Conservation (phyloP, 345 rosid species). For the Dimocarpus longan region DNA sequence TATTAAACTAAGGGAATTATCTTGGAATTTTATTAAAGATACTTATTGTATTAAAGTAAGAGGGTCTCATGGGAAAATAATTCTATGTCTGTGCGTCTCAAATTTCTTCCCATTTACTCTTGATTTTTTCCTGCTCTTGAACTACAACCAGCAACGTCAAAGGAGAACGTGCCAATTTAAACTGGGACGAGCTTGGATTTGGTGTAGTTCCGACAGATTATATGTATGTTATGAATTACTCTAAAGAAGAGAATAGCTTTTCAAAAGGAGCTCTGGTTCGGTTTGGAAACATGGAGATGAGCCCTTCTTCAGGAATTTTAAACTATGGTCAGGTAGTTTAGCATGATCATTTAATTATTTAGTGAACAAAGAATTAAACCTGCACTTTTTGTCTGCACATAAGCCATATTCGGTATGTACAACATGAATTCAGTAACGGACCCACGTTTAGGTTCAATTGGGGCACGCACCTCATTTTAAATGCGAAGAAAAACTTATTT, state of each 20-base stretch:
- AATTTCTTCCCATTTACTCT: background rate
- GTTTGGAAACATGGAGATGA: conserved; percentile 46
- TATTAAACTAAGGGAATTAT: too few relatives aligned
- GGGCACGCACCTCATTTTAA: too few relatives aligned
- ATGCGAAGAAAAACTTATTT: too few relatives aligned
- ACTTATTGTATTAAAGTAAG: too few relatives aligned
- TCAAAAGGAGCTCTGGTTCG: conserved; percentile 35
- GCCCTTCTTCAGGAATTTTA: conserved; percentile 58
- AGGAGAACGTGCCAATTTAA: conserved; percentile 14
- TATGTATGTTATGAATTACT: conserved; percentile 40
- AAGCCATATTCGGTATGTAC: too few relatives aligned
- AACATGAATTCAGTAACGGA: too few relatives aligned
- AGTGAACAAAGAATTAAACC: background rate
- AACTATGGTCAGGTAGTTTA: conserved; percentile 59
- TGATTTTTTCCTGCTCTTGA: background rate
- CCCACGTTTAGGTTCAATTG: too few relatives aligned
- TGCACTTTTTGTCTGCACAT: too few relatives aligned
- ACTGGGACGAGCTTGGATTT: conserved; percentile 47
- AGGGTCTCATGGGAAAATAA: too few relatives aligned
- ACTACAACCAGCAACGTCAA: background rate
- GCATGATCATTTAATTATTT: background rate
- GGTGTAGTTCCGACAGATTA: conserved; percentile 32
- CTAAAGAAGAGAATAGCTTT: conserved; percentile 33
- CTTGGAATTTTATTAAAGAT: too few relatives aligned
- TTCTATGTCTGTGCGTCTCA: too few relatives aligned